These are phyloP conservation scores for Suillus spraguei DNA, from an alignment of 768 basidiomycete species.

Conservation along the genomic window DNA sequence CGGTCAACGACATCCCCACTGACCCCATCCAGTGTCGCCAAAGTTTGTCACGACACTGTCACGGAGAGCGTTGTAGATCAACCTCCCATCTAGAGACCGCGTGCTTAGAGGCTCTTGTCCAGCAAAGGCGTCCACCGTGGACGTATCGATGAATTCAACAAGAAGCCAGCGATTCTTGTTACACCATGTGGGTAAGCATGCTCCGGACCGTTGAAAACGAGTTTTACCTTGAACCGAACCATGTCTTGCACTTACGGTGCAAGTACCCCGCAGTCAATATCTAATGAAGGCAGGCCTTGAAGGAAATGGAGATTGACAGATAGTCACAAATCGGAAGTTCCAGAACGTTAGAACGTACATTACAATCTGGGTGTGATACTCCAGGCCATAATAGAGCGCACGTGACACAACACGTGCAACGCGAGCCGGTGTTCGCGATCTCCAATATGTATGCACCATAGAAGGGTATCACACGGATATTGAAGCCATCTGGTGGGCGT, in stretches of 20 bases:
- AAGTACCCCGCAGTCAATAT: not conserved
- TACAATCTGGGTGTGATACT: not conserved
- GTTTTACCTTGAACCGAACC: constrained; percentile 6
- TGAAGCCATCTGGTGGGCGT: too few relatives aligned
- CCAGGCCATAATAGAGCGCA: too few relatives aligned
- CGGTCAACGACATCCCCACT: constrained; percentile 68
- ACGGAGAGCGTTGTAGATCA: constrained; percentile 68
- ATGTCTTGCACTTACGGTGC: not conserved
- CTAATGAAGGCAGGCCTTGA: not conserved
- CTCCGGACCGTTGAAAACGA: not conserved
- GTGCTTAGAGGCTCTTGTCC: constrained; percentile 3
- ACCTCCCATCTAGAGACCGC: constrained; percentile 54
- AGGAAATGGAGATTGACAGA: not conserved
- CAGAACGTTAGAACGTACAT: not conserved
- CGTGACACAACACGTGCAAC: too few relatives aligned
- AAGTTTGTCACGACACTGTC: constrained; percentile 61
- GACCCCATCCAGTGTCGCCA: constrained; percentile 89
- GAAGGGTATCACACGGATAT: too few relatives aligned
- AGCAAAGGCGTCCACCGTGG: constrained; percentile 20
- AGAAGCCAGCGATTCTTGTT: constrained; percentile 85
- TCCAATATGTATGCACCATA: too few relatives aligned
- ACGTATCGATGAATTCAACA: constrained; percentile 64
- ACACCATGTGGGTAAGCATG: not conserved
- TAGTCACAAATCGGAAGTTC: not conserved
- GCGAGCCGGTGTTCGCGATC: too few relatives aligned